Base-by-base conservation (phyloP, 2,329 filamentous ascomycete species). In the Colletotrichum somersetense region DNA sequence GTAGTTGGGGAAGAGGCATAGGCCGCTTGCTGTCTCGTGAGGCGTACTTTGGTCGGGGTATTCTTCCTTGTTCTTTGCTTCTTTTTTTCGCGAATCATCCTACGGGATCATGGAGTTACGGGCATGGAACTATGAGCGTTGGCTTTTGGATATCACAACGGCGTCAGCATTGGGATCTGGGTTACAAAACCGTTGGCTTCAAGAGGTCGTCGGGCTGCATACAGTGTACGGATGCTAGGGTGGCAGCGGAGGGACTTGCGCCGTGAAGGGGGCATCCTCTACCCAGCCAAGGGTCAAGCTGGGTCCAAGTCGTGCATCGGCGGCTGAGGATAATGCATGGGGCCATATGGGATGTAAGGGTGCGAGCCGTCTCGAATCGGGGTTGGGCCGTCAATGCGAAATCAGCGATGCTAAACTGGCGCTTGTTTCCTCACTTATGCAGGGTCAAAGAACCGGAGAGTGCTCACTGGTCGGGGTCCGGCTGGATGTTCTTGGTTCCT, bases 1-100 rank as follows among this genome's bases (percentile, higher is more conserved):
- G 85, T 92, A 78, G 83, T 84, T 35, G 84, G 86, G 70, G 77
- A 81, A 48, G 64, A 74, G 33, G 50, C 50, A 23, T 18, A 40
- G 59, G 12, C 42, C 53, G 26, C 59, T 52, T n/a, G 30, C 30
- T 38, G 16, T 16, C n/a, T 56, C 5, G 40, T 56, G 26, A 23
- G 66, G 59, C 40, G 66, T 42, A 53, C 57, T 38, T 55, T 64
- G 35, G 50, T 44, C 57, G 70, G 68, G 30, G 8, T 48, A 23
- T 48, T 48, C 20, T 48, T 72, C 64, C 56, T 38, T 55, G 46
- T 71, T 62, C 30, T 30, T 30, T 5, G 30, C 30, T 30, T 30
- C 30, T 30, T 30, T 4, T 30, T 30, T 30, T 30, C 42, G 44
- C 62, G 66, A 44, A 62, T 56, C 23, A 59, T 72, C 66, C 70